phyloP scores from a whole-genome alignment of 148 eudicot genomes.

The Simmondsia chinensis region DNA sequence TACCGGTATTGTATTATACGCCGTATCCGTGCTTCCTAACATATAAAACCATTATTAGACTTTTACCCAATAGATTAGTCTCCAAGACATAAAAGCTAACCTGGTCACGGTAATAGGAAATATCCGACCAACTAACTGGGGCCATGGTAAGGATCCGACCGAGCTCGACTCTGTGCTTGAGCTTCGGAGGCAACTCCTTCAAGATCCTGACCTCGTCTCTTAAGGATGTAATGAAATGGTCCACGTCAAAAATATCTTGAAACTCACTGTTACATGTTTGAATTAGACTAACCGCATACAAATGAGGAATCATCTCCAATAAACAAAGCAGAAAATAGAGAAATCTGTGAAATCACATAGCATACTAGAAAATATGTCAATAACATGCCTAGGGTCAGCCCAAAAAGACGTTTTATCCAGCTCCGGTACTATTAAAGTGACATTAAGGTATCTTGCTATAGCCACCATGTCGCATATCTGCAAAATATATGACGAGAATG shows the following conservation, averaged over 20 bases:
- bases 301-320: neutral
- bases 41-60: no score
- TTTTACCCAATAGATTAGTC: no score
- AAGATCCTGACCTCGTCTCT: slow-evolving; percentile 86
- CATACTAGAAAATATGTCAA: slow-evolving; percentile 19
- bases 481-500: no score
- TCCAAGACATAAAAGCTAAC: no score
- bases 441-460: slow-evolving; percentile 95
- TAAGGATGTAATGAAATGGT: slow-evolving; percentile 77
- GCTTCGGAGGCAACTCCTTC: slow-evolving; percentile 78
- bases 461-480: slow-evolving; percentile 99
- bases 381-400: slow-evolving; percentile 96
- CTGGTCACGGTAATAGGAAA: slow-evolving; percentile 77
- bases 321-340: no score
- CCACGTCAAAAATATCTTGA: slow-evolving; percentile 89
- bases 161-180: slow-evolving; percentile 65
- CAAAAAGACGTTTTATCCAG: slow-evolving; percentile 92
- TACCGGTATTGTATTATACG: no score
- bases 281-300: slow-evolving; percentile 8
- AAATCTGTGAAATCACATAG: slow-evolving; percentile 10
- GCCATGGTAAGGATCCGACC: slow-evolving; percentile 67
- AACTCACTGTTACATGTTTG: slow-evolving; percentile 61
- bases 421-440: slow-evolving; percentile 88
- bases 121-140: slow-evolving; percentile 91
- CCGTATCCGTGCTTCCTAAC: no score